A percentile compares a stretch with the other conserved stretches of the same genome.
Conservation (phyloP, 352 stramenopile species). For the Phytophthora pluvialis region DNA sequence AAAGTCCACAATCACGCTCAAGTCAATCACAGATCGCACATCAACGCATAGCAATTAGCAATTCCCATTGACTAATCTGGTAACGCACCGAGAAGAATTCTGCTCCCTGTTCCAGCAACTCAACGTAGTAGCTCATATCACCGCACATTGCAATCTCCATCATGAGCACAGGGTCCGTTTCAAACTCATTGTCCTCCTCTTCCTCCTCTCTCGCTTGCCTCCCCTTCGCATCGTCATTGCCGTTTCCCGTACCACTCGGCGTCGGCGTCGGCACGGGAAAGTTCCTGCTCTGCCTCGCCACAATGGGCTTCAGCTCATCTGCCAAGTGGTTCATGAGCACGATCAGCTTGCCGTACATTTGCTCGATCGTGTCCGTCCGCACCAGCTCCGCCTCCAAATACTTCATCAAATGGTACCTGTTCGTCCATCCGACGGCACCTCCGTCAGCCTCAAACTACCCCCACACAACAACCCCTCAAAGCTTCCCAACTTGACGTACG, state of each 20-base stretch:
- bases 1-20: neutral
- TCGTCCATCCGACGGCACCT: neutral
- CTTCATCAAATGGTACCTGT: constrained; percentile 74
- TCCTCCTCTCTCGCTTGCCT: constrained; percentile 7
- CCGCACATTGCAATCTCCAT: constrained; percentile 52
- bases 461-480: neutral
- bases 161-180: constrained; percentile 35
- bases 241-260: constrained; percentile 12
- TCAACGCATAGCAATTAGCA: neutral
- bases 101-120: constrained; percentile 73
- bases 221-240: constrained; percentile 12
- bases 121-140: constrained; percentile 77
- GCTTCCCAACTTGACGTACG: constrained; percentile 32
- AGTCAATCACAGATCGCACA: neutral
- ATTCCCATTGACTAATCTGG: neutral
- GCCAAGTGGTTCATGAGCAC: constrained; percentile 66
- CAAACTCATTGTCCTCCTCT: constrained; percentile 12
- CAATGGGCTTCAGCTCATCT: constrained; percentile 60
- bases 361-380: constrained; percentile 61
- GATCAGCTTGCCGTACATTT: constrained; percentile 66
- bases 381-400: constrained; percentile 63
- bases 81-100: constrained; percentile 78
- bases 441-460: constrained; percentile 7
- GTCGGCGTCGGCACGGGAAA: constrained; percentile 36
- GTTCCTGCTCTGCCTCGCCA: constrained; percentile 39